Base-by-base conservation (phyloP, 2,329 filamentous ascomycete species). In the Pseudogymnoascus sp. region DNA sequence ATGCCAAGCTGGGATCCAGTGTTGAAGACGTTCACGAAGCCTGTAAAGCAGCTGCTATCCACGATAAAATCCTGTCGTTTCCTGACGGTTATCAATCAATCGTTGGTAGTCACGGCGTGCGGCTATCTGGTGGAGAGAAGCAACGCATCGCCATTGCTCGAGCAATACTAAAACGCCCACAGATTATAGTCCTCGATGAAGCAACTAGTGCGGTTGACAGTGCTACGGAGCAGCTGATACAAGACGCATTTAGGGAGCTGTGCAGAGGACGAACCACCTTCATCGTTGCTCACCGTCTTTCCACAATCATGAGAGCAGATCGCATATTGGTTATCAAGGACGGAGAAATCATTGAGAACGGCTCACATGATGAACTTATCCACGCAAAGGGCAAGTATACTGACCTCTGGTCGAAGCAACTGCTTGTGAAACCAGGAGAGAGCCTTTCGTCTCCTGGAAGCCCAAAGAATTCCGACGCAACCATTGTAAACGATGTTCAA, bases 1-100 rank as follows among this genome's bases (percentile, higher is more conserved):
- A 88, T 68, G 82, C 82, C 1, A 77, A 78, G 9, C 77, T 82
- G 1, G 75, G 78, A n/a, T 83, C 84, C 1, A 82, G 79, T 0
- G 79, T 86, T 41, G 77, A 77, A 5, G 81, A 88, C 28, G 77
- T 85, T 52, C 64, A 67, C 64, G 13, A 62, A 23, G 61, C 61
- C 34, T 62, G 61, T 52, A 58, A 56, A 23, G 61, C 61, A 33
- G 61, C 61, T 21, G 45, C 45, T 5, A 59, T 62, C 19, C 61
- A 62, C 26, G 61, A 62, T 1, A 61, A 62, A 30, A 62, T 62
- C 21, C 4, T 61, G 19, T 61, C 59, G 3, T 62, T 62, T 21
- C 61, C 61, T n/a, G 52, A 62, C 19, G 60, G 60, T 52, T 52
- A 52, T 30, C 45, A 30, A 52, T 52, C 45, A n/a, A 5, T 52